Evolutionary conservation across 176 grass and related monocot genomes (phyloP), one percentile per base, ranked within the genome.

Genomic region (Carex pumila): DNA sequence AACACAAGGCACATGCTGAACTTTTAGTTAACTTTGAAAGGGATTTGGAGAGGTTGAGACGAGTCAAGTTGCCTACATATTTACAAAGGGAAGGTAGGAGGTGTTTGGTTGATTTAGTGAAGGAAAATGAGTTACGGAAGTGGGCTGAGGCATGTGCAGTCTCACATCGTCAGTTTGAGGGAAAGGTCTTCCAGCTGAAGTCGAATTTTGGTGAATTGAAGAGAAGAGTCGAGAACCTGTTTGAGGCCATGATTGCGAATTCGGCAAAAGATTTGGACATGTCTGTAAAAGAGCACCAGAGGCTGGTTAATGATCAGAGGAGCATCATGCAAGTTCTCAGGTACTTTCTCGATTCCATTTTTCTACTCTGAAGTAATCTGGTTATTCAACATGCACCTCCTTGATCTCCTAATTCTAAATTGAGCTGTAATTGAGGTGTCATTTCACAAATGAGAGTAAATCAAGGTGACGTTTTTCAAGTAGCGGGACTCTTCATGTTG

Each of bases 261-360:
- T 81, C 74, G 12, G 90, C 83, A 61, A 95, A 90, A 83, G 96
- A 99, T 89, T 85, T 99, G 86, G 96, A 99, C 53, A 15, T 39
- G 4, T 76, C 89, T 61, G 87, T 93, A 79, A 98, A 87, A 50
- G 93, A 93, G 41, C 89, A 91, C 32, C 90, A 93, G 41, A 92
- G 81, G 86, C 37, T 93, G 83, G 86, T 98, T 21, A 81, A 80
- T 79, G 91, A 95, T 47, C 92, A 98, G 87, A 98, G 94, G 81
- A 95, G 75, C 86, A 92, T 94, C 72, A 98, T 98, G 95, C 95
- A 98, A 55, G 83, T 92, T 87, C 75, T 98, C 81, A 98, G 95
- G 95, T 98, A 89, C 85, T 84, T 68, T 56, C 77, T 49, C 14
- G 54, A 36, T 30, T 67, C 17, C 53, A 79, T 85, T n/a, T 69